Evolutionary conservation across 1,284 basidiomycete species (phyloP).

Genomic region (Porodaedalea pini): DNA sequence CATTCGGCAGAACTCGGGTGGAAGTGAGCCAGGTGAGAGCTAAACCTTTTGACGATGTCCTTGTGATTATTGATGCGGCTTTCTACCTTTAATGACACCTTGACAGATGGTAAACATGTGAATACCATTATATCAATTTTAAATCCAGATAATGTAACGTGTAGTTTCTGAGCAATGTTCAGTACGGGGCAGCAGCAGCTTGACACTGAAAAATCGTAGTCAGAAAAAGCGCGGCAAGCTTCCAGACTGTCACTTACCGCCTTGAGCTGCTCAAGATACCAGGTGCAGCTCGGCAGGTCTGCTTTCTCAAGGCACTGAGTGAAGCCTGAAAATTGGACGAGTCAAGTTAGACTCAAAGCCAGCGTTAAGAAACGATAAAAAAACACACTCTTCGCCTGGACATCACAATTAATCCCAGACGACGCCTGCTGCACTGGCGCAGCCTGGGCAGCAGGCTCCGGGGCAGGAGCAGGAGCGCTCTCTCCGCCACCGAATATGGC

Average conservation of each 20-base stretch:
- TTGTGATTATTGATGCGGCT: too few species aligned
- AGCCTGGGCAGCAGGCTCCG: constrained; percentile 41
- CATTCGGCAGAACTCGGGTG: constrained; percentile 1
- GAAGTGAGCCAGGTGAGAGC: not conserved
- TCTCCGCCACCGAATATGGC: constrained; percentile 75
- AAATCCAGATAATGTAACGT: not conserved
- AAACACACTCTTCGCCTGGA: constrained; percentile 65
- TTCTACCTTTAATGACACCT: too few species aligned
- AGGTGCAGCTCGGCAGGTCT: constrained; percentile 72
- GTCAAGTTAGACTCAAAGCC: not conserved
- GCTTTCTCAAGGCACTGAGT: constrained; percentile 75
- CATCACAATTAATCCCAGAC: constrained; percentile 53
- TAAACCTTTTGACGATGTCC: not conserved
- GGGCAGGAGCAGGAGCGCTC: constrained; percentile 38
- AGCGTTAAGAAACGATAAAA: not conserved
- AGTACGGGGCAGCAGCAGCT: constrained; percentile 67
- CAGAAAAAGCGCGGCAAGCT: constrained; percentile 11
- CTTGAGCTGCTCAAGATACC: constrained; percentile 81
- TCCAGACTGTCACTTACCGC: constrained; percentile 49
- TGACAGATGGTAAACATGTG: not conserved
- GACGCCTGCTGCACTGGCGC: constrained; percentile 41
- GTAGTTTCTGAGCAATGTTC: constrained; percentile 22
- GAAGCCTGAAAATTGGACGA: constrained; percentile 47
- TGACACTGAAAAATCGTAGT: constrained; percentile 53
- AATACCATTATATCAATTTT: not conserved